Percentiles rank a stretch among this genome's conserved stretches.
phyloP scores from a whole-genome alignment of 371 early-diverging fungal genomes.

The Circinella minor region DNA sequence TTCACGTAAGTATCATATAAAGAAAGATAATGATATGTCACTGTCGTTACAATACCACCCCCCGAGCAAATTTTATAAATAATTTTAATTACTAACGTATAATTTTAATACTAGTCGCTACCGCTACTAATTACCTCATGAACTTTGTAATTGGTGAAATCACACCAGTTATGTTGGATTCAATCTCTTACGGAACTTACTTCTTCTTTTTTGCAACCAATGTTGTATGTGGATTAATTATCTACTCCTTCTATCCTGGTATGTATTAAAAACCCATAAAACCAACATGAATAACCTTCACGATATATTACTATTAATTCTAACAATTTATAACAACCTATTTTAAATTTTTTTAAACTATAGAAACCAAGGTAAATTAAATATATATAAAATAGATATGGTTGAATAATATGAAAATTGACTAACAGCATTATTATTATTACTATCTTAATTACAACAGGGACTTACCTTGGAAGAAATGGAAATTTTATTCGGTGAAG shows the following conservation, averaged over 20 bases:
- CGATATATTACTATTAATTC: no score
- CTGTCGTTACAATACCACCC: no score
- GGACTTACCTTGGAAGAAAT: slow-evolving; percentile 17
- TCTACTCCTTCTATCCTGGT: slow-evolving; percentile 35
- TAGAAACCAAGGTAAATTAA: slow-evolving; percentile 13
- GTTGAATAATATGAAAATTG: no score
- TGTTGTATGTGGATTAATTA: slow-evolving; percentile 32
- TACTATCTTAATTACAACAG: not conserved
- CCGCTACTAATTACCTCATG: slow-evolving; percentile 57
- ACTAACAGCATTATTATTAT: no score
- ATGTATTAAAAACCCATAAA: not conserved
- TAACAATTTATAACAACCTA: not conserved
- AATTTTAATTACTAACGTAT: no score
- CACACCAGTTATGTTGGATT: slow-evolving; percentile 28
- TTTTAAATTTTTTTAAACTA: no score
- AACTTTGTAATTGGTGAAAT: slow-evolving; percentile 43
- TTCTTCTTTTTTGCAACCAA: slow-evolving; percentile 45
- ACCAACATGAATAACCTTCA: no score
- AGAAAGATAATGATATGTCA: no score
- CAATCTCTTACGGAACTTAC: slow-evolving; percentile 41
- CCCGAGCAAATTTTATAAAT: no score
- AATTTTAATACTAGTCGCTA: slow-evolving; percentile 24
- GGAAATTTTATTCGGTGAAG: slow-evolving; percentile 26
- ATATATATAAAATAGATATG: no score
- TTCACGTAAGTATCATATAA: slow-evolving; percentile 10